Percentiles rank a stretch among this genome's conserved stretches.
These are phyloP conservation scores for Zymoseptoria pseudotritici DNA, from an alignment of 2,329 filamentous ascomycete species.

Conservation along the genomic window DNA sequence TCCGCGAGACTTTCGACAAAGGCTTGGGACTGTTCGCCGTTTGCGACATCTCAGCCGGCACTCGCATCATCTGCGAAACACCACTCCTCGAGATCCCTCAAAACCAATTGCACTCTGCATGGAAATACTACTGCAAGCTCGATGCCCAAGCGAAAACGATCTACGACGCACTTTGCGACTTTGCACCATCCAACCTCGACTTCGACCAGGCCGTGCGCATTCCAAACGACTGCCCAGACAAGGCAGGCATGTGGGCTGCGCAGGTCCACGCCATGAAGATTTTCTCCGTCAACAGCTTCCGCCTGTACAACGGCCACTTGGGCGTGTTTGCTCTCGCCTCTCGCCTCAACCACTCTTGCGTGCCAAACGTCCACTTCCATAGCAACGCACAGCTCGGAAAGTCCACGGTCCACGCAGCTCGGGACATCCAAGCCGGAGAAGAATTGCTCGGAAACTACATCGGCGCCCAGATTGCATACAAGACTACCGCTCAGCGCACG, in stretches of 20 bases:
- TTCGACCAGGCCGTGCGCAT: constrained; percentile 13
- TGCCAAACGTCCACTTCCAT: constrained; percentile 14
- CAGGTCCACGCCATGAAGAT: constrained; percentile 19
- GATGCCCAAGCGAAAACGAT: constrained; percentile 6
- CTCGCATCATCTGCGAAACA: constrained; percentile 21
- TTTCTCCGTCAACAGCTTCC: constrained; percentile 23
- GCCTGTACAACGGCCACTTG: constrained; percentile 5
- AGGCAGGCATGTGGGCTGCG: constrained; percentile 6
- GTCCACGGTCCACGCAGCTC: constrained; percentile 22
- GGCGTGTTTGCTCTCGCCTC: constrained; percentile 14
- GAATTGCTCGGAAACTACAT: constrained; percentile 22
- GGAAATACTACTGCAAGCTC: constrained; percentile 17
- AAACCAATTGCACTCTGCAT: constrained; percentile 11
- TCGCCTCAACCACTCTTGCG: constrained; percentile 22
- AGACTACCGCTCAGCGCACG: constrained; percentile 11
- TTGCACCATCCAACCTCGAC: constrained; percentile 10
- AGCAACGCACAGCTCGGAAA: constrained; percentile 11
- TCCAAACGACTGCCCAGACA: constrained; percentile 4
- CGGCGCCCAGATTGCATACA: constrained; percentile 5
- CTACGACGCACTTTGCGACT: constrained; percentile 17
- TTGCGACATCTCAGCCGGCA: constrained; percentile 16
- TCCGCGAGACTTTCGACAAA: constrained; percentile 14
- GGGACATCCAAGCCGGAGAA: constrained; percentile 25
- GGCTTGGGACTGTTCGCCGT: constrained; percentile 22
- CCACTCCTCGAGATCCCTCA: constrained; percentile 15